phyloP scores from a whole-genome alignment of 1,139 yeast species.

The Trichomonascaceae sp. region DNA sequence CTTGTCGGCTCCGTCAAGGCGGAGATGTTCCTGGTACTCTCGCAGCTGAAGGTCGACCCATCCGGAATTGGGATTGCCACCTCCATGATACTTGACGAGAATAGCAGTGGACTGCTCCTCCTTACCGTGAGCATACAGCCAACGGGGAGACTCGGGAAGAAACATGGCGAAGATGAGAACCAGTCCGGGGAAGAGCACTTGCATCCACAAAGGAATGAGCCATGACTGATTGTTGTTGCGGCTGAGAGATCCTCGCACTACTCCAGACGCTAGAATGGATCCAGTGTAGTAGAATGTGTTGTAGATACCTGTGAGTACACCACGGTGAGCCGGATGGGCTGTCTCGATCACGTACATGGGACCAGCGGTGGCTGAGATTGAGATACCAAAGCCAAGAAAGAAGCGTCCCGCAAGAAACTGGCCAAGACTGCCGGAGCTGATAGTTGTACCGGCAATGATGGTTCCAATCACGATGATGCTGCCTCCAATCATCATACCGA shows the following conservation, averaged over 20 bases:
- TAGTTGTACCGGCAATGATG: slow-evolving; percentile 15
- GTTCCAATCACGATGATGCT: slow-evolving; percentile 17
- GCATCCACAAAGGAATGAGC: slow-evolving; percentile 34
- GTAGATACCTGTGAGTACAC: slow-evolving; percentile 21
- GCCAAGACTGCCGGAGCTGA: slow-evolving; percentile 3
- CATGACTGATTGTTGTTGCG: slow-evolving; percentile 28
- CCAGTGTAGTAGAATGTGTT: slow-evolving; percentile 36
- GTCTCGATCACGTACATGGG: slow-evolving; percentile 13
- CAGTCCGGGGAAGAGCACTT: slow-evolving; percentile 30
- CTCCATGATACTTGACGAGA: slow-evolving; percentile 14
- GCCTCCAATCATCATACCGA: slow-evolving; percentile 15
- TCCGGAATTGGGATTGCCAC: slow-evolving; percentile 11
- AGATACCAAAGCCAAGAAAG: slow-evolving; percentile 14
- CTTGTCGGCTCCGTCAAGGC: slow-evolving; percentile 9
- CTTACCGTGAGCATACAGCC: slow-evolving; percentile 35
- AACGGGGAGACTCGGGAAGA: slow-evolving; percentile 64
- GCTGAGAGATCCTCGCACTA: slow-evolving; percentile 29
- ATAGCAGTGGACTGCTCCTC: slow-evolving; percentile 33
- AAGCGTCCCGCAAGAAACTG: slow-evolving; percentile 14
- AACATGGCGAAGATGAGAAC: slow-evolving; percentile 41
- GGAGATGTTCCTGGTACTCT: slow-evolving; percentile 10
- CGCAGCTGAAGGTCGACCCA: slow-evolving; percentile 11
- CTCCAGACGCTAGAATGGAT: slow-evolving; percentile 35
- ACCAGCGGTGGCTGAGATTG: slow-evolving; percentile 13
- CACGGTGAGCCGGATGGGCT: slow-evolving; percentile 13